Conservation (phyloP, 495 filamentous ascomycete species). For the Chaetomium fimeti region DNA sequence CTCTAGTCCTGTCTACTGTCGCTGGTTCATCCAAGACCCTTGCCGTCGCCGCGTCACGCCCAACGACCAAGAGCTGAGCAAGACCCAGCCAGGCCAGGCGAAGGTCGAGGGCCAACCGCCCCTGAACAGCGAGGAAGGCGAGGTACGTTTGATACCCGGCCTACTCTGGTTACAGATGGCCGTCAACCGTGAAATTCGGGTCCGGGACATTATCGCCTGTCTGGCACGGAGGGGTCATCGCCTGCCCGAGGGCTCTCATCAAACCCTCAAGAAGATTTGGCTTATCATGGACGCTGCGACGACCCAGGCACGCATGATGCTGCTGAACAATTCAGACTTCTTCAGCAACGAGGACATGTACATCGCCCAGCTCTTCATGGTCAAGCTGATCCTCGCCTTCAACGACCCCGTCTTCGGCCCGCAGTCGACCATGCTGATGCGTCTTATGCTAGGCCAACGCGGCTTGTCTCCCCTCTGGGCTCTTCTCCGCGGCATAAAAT, state of each 20-base stretch:
- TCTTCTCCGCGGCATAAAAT: slow-evolving; percentile 46
- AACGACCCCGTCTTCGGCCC: slow-evolving; percentile 49
- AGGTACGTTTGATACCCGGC: slow-evolving; percentile 30
- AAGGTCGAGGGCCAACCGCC: neutral
- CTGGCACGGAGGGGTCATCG: slow-evolving; percentile 53
- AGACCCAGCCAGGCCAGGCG: slow-evolving; percentile 18
- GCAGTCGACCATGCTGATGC: slow-evolving; percentile 42
- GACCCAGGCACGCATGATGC: slow-evolving; percentile 46
- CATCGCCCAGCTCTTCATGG: slow-evolving; percentile 54
- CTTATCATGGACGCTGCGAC: slow-evolving; percentile 61
- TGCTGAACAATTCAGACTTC: slow-evolving; percentile 49
- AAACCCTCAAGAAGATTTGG: slow-evolving; percentile 62
- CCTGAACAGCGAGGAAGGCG: slow-evolving; percentile 11
- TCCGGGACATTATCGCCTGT: slow-evolving; percentile 53
- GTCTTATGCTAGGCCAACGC: slow-evolving; percentile 61
- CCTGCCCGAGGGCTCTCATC: slow-evolving; percentile 45
- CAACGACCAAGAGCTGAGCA: slow-evolving; percentile 23
- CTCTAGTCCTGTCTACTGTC: slow-evolving; percentile 50
- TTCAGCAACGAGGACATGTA: slow-evolving; percentile 57
- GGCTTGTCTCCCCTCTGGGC: slow-evolving; percentile 50
- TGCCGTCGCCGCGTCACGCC: slow-evolving; percentile 29
- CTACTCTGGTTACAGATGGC: slow-evolving; percentile 37
- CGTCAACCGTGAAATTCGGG: slow-evolving; percentile 31
- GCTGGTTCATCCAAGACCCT: slow-evolving; percentile 49
- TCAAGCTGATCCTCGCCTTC: slow-evolving; percentile 62